These are phyloP conservation scores for Lachnellula hyalina DNA, from an alignment of 2,329 filamentous ascomycete genomes.

Conservation along the genomic window DNA sequence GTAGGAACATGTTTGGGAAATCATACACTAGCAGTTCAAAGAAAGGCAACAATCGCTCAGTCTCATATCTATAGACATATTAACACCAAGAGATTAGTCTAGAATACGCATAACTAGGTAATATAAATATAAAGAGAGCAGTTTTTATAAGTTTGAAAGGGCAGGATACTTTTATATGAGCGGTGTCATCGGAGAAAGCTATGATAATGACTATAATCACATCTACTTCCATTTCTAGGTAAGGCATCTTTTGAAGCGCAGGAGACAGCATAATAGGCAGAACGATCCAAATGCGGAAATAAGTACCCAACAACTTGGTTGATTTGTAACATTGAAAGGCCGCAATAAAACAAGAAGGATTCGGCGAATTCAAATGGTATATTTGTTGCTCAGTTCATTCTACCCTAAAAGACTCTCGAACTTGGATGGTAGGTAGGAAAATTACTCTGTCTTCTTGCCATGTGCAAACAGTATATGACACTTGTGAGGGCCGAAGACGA, in stretches of 20 bases:
- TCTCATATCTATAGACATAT: conserved; percentile 36
- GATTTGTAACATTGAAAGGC: not conserved
- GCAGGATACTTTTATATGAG: too few species aligned
- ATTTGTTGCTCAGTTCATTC: not conserved
- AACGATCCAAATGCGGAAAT: too few species aligned
- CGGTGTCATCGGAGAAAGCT: too few species aligned
- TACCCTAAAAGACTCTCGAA: conserved; percentile 40
- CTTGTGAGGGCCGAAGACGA: conserved; percentile 86
- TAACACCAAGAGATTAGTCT: not conserved
- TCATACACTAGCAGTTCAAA: too few species aligned
- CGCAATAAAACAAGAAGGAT: not conserved
- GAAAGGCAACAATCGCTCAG: conserved; percentile 39
- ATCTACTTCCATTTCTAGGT: too few species aligned
- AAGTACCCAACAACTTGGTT: too few species aligned
- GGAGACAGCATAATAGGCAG: too few species aligned
- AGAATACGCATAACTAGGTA: not conserved
- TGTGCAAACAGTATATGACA: conserved; percentile 36
- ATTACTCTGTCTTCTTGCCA: conserved; percentile 16
- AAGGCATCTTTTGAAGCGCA: too few species aligned
- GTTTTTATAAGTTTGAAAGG: too few species aligned
- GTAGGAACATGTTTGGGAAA: too few species aligned
- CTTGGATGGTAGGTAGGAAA: conserved; percentile 39
- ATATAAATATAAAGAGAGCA: too few species aligned
- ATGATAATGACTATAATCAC: too few species aligned
- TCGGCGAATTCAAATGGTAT: not conserved